Base-by-base conservation (phyloP, 192 early-diverging fungal species). In the Spizellomyces punctatus region DNA sequence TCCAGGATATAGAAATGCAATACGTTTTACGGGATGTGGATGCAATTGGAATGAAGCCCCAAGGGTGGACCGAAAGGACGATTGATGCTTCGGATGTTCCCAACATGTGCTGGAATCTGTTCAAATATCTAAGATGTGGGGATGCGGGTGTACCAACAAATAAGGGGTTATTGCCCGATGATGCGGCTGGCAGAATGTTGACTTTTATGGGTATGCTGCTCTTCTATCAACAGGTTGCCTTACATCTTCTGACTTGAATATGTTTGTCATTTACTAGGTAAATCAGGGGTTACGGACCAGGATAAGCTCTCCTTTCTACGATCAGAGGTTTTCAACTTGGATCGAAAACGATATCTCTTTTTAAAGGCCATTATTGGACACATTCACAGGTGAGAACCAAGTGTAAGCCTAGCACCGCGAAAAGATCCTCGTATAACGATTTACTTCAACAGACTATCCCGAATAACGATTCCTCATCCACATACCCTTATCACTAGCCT, bases 281-380 rank as follows among this genome's bases (percentile, higher is more conserved):
- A 54, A 54, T 19, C 50, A 19, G 17, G 14, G 14, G 0, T 2
- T 12, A n/a, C 50, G 1, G 50, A 54, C 17, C 14, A 54, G 50
- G 50, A 54, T 12, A 54, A 12, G 12, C 50, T 12, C 14, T 54
- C 17, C 14, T 54, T 54, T 54, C 0, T 54, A 19, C 50, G 50
- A 19, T n/a, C 50, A 19, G 50, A 19, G 50, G 50, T 54, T 2
- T 19, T n/a, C 17, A 0, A 54, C 50, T 1, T 54, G 50, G 50
- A 54, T 54, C 50, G 50, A 54, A 54, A 54, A 54, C 59, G 42
- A 10, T 61, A 61, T 42, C 36, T 61, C 17, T 42, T 36, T 41
- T 41, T 61, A 14, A 61, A 61, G 36, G 59, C 59, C 59, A 61
- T 61, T 42, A 61, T 42, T 6, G 59, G 59, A 5, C 59, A 61